phyloP scores from a whole-genome alignment of 306 rosid species.

The Cucumis melo region DNA sequence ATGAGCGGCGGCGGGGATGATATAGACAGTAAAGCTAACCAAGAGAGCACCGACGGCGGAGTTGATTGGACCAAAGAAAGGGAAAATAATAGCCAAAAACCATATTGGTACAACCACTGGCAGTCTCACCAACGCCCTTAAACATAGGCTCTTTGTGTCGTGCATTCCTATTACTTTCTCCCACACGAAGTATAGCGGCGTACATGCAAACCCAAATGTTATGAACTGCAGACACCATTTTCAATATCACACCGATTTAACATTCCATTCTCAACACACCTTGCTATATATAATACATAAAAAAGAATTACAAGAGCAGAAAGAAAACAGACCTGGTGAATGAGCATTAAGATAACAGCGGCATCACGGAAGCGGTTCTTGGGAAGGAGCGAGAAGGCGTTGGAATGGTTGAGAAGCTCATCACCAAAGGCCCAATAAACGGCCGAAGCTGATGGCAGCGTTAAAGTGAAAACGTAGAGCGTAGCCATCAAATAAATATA shows the following conservation, averaged over 20 bases:
- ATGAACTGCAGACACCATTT: conserved; percentile 46
- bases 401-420: conserved; percentile 66
- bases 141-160: conserved; percentile 67
- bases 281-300: too few species aligned
- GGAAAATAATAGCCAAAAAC: conserved; percentile 91
- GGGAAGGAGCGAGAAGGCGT: conserved; percentile 92
- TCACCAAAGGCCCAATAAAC: conserved; percentile 98
- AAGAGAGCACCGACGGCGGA: conserved; percentile 91
- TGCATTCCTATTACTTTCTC: conserved; percentile 99
- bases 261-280: too few species aligned
- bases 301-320: too few species aligned
- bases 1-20: conserved; percentile 74
- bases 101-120: conserved; percentile 94
- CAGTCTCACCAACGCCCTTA: conserved; percentile 77
- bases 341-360: conserved; percentile 86
- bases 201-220: conserved; percentile 90
- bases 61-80: conserved; percentile 93
- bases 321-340: conserved; percentile 53
- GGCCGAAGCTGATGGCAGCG: conserved; percentile 70
- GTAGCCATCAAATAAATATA: conserved; percentile 81
- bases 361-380: conserved; percentile 59
- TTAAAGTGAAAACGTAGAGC: conserved; percentile 74
- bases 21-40: conserved; percentile 94
- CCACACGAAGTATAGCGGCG: conserved; percentile 98
- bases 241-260: too few species aligned